These are phyloP conservation scores for Coemansia guatemalensis DNA, from an alignment of 192 early-diverging fungal genomes.

Conservation along the genomic window DNA sequence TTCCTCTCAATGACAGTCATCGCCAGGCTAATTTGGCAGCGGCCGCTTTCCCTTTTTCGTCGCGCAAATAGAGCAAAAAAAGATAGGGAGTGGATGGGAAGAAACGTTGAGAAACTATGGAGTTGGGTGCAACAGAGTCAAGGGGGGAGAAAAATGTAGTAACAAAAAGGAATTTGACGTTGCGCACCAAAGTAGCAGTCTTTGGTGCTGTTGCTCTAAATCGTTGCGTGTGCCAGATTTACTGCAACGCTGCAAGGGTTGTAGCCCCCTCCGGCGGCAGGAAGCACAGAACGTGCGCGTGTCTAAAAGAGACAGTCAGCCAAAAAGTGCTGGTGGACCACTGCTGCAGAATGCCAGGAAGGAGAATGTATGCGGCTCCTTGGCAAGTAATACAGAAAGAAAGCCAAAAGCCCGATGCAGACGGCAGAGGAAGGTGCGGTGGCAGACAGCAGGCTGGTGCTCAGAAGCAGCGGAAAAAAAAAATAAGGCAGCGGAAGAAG, in stretches of 20 bases:
- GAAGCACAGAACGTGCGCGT: not conserved
- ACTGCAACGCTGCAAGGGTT: conserved; percentile 8
- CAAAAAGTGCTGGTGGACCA: conserved; percentile 1
- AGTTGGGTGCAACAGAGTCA: not conserved
- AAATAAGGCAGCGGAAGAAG: conserved; percentile 6
- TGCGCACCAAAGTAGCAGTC: conserved; percentile 1
- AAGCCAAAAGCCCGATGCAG: not conserved
- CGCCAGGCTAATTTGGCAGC: conserved; percentile 11
- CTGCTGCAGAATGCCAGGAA: not conserved
- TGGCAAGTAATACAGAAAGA: conserved; percentile 8
- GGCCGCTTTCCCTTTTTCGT: not conserved
- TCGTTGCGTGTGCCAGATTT: conserved; percentile 18
- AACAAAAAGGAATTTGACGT: conserved; percentile 3
- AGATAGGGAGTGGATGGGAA: not conserved
- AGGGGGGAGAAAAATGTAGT: conserved; percentile 12
- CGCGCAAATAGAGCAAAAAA: conserved; percentile 5
- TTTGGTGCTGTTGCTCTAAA: conserved; percentile 16
- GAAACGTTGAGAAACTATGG: not conserved
- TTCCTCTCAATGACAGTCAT: conserved; percentile 49
- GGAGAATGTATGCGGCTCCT: not conserved
- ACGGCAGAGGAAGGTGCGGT: not conserved
- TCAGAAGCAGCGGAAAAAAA: conserved; percentile 8
- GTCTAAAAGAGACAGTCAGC: not conserved
- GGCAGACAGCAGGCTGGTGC: not conserved
- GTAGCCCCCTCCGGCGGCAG: not conserved